Base-by-base conservation (phyloP, 148 eudicot species). In the Chenopodium album region DNA sequence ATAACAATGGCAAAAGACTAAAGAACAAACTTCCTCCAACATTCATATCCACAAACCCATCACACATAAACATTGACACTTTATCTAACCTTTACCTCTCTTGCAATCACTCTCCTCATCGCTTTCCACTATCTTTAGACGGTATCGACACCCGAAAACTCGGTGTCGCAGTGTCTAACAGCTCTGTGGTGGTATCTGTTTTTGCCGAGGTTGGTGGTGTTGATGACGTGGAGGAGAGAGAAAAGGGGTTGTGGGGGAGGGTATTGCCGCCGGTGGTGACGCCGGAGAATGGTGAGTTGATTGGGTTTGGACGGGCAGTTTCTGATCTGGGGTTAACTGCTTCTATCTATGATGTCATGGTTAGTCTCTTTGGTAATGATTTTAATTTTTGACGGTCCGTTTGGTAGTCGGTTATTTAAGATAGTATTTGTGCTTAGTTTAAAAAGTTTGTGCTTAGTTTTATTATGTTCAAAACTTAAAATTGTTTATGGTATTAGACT, bases 301-400 rank as follows among this genome's bases (percentile, higher is more conserved):
- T 95, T 28, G 97, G 95, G 37, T 95, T 93, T 83, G 97, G 97
- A n/a, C 81, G 97, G n/a, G 95, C 90, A 1, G 90, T 95, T 76
- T 87, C 94, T 0, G 98, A 92, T 85, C 70, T 80, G 67, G 92
- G 90, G 26, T 86, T 95, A 84, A 95, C 97, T 52, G 98, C 95
- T 78, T 82, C 98, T 8, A 90, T 95, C 50, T 85, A 88, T 80
- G 97, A 95, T 87, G 92, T 95, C 76, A 90, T 95, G 97, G 98
- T 95, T 12, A 86, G 90, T 84, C 60, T 75, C 70, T 4, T 26
- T 6, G 22, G 7, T 62, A 20, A 4, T 62, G 5, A 5, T 22
- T 22, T n/a, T 22, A 5, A 1, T 59, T 19, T 59, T 19, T 59
- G 3, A 56, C 62, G 16, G 14, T 22, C 60, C 62, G 62, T 56